Evolutionary conservation across 1,284 basidiomycete genomes (phyloP), one percentile per base, ranked within the genome.

Genomic region (Malassezia brasiliensis): DNA sequence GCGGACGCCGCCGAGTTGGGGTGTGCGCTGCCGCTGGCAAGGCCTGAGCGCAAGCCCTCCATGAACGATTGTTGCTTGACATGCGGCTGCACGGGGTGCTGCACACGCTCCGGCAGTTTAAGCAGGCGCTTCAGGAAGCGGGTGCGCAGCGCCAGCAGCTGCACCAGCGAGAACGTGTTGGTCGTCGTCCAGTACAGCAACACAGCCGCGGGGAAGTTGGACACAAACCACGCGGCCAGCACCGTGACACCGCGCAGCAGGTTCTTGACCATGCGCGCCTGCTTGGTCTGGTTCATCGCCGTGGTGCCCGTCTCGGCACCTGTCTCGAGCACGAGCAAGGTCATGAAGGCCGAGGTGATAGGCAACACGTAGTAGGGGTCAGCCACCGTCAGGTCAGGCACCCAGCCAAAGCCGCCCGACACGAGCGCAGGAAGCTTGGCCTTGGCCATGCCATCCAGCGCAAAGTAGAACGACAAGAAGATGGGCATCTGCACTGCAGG

Each of bases 381-480:
- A 3, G 83, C 74, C 1, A 80, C 72, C 0, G 88, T 88, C 56
- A 98, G 76, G 75, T 96, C 86, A 0, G 82, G 82, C 35, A 93
- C 76, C 79, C 85, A 85, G 40, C 76, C 78, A 15, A 90, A 76
- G 0, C 91, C 90, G 56, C 88, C 90, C 60, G 83, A 78, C 63
- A 82, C 80, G 64, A 96, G 76, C 73, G 86, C 85, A 41, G 81
- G 79, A 30, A 93, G 71, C 0, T 86, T 87, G 22, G 84, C 75
- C 46, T 79, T 78, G 55, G 85, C 85, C 77, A 96, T 80, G 36
- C 78, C 78, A 72, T 83, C 82, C 45, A 96, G 75, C 14, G 83
- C 89, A 63, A 90, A 85, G 80, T 96, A 98, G 78, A 90, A 79
- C 28, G 85, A 83, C 46, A 96, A 77, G 61, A 88, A 86, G 45